A percentile compares a stretch with the other conserved stretches of the same genome.
Evolutionary conservation across 1,284 basidiomycete species (phyloP).

Genomic region (Porodaedalea pini): DNA sequence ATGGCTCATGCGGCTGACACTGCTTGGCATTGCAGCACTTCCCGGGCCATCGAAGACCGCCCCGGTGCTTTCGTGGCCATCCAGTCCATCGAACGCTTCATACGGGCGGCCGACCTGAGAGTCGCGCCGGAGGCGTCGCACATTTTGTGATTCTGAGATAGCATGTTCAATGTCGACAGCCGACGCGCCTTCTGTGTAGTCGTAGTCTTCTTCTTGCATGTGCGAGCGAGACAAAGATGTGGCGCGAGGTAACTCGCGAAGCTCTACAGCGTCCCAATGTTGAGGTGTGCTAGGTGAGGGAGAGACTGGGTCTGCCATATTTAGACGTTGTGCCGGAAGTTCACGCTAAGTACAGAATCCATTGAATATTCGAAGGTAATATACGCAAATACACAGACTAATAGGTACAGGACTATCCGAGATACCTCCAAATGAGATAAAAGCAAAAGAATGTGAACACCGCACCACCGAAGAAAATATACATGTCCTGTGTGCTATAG

Average conservation of each 20-base stretch:
- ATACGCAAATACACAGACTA: background rate
- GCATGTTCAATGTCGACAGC: slow-evolving; percentile 64
- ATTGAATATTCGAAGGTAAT: background rate
- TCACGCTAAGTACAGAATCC: background rate
- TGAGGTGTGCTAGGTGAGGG: background rate
- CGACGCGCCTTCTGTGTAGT: slow-evolving; percentile 84
- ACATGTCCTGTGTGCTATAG: slow-evolving; percentile 84
- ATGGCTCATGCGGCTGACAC: slow-evolving; percentile 72
- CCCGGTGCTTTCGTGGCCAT: slow-evolving; percentile 35
- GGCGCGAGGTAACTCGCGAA: slow-evolving; percentile 3
- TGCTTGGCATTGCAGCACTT: slow-evolving; percentile 67
- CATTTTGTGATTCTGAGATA: slow-evolving; percentile 33
- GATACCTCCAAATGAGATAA: slow-evolving; percentile 84
- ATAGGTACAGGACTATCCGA: slow-evolving; percentile 51
- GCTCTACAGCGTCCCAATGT: background rate
- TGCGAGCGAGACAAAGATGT: background rate
- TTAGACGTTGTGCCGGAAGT: background rate
- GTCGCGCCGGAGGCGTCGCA: slow-evolving; percentile 52
- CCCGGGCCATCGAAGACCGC: slow-evolving; percentile 76
- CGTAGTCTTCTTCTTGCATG: slow-evolving; percentile 34
- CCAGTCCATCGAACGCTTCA: slow-evolving; percentile 42
- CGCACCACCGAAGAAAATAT: slow-evolving; percentile 82
- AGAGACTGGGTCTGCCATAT: background rate
- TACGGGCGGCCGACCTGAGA: slow-evolving; percentile 59
- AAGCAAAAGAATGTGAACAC: slow-evolving; percentile 89